Evolutionary conservation across 2,329 filamentous ascomycete species (phyloP), one percentile per base, ranked within the genome.

Genomic region (Catunica adiposa): DNA sequence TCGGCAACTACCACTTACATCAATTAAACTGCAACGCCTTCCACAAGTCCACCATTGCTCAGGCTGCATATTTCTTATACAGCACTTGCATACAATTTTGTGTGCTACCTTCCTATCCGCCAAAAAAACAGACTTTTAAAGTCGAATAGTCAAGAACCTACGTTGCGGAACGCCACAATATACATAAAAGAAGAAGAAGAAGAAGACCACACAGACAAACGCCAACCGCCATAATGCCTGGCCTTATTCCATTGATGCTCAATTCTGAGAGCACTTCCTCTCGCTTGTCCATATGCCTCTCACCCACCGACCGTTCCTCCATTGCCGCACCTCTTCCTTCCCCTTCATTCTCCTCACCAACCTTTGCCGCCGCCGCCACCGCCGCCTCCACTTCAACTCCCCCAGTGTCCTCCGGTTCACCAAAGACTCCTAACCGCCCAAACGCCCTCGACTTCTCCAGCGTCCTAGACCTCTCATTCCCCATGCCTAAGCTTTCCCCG

Each of bases 221-320:
- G n/a, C 22, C 9, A 37, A 53, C 51, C 20, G 8, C 20, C 59
- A 58, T 51, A 38, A 68, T 68, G 66, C 55, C 62, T 25, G 63
- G 64, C 20, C 60, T 67, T 29, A 66, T 67, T 56, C 66, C 66
- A 31, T 62, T 67, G 31, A 60, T 65, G 53, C 63, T 67, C 31
- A 61, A 62, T 47, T 55, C 62, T 22, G 59, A 56, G 38, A 38
- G 25, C 15, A 17, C 58, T 6, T 56, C 60, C 11, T 38, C 56
- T 29, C 29, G 58, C 58, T 25, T 42, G 14, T 57, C 56, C 29
- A 20, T 54, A 44, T 31, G 37, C 20, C 53, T 62, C 62, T 50
- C 61, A 2, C 47, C 54, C 25, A 56, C 26, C 25, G 31, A 56
- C 51, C 53, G 55, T 31, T 44, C 60, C 29, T 56, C 20, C 51